Evolutionary conservation across 768 basidiomycete species (phyloP).

Genomic region (Exsudoporus frostii): DNA sequence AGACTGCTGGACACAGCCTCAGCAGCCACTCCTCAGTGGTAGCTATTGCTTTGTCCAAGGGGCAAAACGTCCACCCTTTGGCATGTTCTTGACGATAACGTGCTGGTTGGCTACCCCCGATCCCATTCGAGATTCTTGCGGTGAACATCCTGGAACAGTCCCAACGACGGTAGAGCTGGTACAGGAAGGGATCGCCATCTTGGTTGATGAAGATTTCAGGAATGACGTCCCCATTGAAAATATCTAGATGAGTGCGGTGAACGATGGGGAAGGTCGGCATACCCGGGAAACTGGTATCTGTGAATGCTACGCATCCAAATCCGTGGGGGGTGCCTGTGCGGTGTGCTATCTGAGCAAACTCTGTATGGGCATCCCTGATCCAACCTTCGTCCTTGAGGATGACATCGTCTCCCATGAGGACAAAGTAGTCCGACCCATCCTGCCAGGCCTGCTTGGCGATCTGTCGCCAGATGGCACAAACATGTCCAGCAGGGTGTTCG

Average conservation of each 20-base stretch:
- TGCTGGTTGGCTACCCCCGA: conserved; percentile 46
- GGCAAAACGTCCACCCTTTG: conserved; percentile 46
- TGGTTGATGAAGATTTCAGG: conserved; percentile 55
- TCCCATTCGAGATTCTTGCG: conserved; percentile 39
- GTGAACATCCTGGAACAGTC: conserved; percentile 46
- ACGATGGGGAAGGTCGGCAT: conserved; percentile 63
- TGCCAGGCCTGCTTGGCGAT: conserved; percentile 47
- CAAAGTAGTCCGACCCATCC: conserved; percentile 48
- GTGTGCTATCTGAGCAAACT: conserved; percentile 37
- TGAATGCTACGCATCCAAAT: conserved; percentile 58
- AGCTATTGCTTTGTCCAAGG: conserved; percentile 41
- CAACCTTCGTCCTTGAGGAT: conserved; percentile 49
- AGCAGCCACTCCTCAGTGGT: conserved; percentile 38
- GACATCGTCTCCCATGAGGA: conserved; percentile 56
- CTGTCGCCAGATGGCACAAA: conserved; percentile 54
- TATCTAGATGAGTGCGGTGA: conserved; percentile 53
- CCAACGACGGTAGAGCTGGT: conserved; percentile 59
- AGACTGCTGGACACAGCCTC: conserved; percentile 14
- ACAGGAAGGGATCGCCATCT: conserved; percentile 57
- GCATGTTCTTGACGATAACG: conserved; percentile 47
- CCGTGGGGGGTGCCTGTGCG: conserved; percentile 37
- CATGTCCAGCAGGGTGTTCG: conserved; percentile 41
- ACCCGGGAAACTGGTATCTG: conserved; percentile 51
- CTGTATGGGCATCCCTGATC: conserved; percentile 41
- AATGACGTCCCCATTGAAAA: conserved; percentile 49